These are phyloP conservation scores for Capsella bursapastoris DNA, from an alignment of 345 rosid species.

Conservation along the genomic window DNA sequence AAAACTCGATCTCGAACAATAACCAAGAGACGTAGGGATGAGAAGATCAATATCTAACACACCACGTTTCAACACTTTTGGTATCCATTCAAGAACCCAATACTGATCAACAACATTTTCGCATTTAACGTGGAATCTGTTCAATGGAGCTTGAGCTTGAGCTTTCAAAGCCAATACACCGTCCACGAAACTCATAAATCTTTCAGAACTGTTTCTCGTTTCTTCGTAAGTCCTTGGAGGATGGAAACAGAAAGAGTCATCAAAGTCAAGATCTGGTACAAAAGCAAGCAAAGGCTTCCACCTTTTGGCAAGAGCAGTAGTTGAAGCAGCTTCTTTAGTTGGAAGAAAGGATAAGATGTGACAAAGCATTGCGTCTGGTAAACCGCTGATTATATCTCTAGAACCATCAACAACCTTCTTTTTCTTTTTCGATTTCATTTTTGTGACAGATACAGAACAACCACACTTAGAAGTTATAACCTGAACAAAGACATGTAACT, in stretches of 20 bases:
- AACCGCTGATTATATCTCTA: not conserved
- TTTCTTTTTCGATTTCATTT: not conserved
- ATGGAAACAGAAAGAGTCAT: not conserved
- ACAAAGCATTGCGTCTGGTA: not conserved
- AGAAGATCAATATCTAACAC: not conserved
- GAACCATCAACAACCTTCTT: not conserved
- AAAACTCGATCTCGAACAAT: not conserved
- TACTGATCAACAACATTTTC: not conserved
- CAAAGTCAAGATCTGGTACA: not conserved
- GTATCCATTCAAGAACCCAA: not conserved
- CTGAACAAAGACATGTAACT: too few relatives aligned
- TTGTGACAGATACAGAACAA: not conserved
- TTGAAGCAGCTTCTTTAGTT: not conserved
- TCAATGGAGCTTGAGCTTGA: not conserved
- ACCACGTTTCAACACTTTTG: not conserved
- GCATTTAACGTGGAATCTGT: not conserved
- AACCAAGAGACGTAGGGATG: not conserved
- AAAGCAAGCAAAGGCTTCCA: not conserved
- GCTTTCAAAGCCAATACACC: not conserved
- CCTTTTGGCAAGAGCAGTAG: not conserved
- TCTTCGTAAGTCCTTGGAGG: not conserved
- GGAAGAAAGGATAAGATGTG: not conserved
- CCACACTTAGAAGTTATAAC: too few relatives aligned
- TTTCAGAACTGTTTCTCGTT: not conserved
- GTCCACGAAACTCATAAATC: not conserved